Conservation (phyloP, 495 filamentous ascomycete genomes). For the Ramalina intermedia region DNA sequence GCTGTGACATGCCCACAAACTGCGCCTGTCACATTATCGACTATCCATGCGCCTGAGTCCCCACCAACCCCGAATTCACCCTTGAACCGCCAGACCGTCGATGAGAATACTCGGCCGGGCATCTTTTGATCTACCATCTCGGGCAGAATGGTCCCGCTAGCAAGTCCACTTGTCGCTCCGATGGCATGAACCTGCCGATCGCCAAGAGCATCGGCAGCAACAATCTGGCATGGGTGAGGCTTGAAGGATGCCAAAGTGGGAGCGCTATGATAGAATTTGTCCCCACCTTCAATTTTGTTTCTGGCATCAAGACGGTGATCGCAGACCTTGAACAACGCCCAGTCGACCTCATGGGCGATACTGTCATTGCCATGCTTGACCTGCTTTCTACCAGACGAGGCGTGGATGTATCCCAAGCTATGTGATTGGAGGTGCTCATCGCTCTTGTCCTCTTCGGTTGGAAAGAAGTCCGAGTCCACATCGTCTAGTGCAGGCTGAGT, state of each 20-base stretch:
- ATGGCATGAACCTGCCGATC: constrained; percentile 73
- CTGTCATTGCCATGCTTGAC: constrained; percentile 44
- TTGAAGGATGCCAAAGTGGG: not conserved
- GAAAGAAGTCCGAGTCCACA: constrained; percentile 65
- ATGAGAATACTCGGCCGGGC: constrained; percentile 63
- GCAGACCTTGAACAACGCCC: constrained; percentile 78
- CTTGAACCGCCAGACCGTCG: constrained; percentile 65
- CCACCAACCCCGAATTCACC: constrained; percentile 69
- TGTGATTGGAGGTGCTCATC: constrained; percentile 66
- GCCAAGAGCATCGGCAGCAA: constrained; percentile 35
- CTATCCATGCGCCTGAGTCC: constrained; percentile 87
- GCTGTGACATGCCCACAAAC: constrained; percentile 85
- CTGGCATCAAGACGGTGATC: constrained; percentile 52
- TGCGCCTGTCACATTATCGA: constrained; percentile 63
- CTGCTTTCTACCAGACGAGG: constrained; percentile 74
- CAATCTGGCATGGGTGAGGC: constrained; percentile 22
- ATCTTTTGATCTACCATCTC: constrained; percentile 72
- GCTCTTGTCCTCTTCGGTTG: constrained; percentile 42
- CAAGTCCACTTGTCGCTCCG: constrained; percentile 77
- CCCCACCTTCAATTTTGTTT: constrained; percentile 47
- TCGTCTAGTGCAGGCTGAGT: constrained; percentile 85
- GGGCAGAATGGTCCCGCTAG: constrained; percentile 58
- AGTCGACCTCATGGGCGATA: constrained; percentile 84
- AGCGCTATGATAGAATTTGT: constrained; percentile 16
- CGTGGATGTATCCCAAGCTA: constrained; percentile 67